phyloP scores from a whole-genome alignment of 331 rosid species.

The Acacia pycnantha region DNA sequence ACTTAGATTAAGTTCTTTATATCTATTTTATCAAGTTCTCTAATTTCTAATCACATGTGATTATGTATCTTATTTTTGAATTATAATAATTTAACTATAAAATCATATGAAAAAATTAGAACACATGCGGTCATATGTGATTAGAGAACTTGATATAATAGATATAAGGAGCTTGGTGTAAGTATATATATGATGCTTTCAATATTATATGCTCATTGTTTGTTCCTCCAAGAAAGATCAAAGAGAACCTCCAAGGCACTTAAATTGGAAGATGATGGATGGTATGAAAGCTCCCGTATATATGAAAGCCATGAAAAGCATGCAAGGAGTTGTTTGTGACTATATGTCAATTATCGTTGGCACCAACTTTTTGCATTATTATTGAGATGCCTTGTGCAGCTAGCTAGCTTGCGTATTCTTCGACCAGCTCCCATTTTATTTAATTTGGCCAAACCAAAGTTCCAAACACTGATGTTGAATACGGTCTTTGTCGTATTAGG shows the following conservation, averaged over 20 bases:
- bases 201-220: neutral
- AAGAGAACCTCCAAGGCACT: neutral
- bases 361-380: neutral
- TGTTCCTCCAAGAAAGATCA: neutral
- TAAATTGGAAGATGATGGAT: neutral
- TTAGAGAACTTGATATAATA: too few relatives aligned
- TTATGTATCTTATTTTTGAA: too few relatives aligned
- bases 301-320: neutral
- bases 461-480: neutral
- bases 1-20: too few relatives aligned
- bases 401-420: slow-evolving; percentile 7
- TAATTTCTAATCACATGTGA: too few relatives aligned
- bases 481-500: neutral
- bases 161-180: too few relatives aligned
- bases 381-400: neutral
- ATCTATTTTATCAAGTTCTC: too few relatives aligned
- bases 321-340: neutral
- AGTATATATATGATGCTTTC: too few relatives aligned
- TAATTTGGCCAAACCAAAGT: neutral
- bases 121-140: too few relatives aligned
- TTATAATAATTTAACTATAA: too few relatives aligned
- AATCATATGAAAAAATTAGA: too few relatives aligned
- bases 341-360: neutral
- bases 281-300: neutral
- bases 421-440: neutral